A percentile compares a stretch with the other conserved stretches of the same genome.
These are phyloP conservation scores for Globisporangium solare DNA, from an alignment of 352 stramenopile genomes.

Conservation along the genomic window DNA sequence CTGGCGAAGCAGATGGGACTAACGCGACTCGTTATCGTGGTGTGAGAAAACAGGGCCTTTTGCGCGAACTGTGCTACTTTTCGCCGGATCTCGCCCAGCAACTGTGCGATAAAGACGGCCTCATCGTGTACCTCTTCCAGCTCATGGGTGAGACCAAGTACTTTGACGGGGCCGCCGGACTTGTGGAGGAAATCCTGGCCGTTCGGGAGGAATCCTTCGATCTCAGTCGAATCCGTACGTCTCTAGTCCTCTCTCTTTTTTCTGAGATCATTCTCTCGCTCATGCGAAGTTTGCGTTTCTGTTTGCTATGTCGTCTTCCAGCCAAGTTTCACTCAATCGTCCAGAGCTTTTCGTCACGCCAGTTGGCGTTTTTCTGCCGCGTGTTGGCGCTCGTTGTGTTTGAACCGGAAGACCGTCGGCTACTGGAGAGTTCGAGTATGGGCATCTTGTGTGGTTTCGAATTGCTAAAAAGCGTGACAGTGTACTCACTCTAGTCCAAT, in stretches of 20 bases:
- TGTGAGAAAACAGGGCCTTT: constrained; percentile 30
- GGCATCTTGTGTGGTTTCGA: neutral
- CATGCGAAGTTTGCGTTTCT: neutral
- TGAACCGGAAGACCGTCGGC: constrained; percentile 91
- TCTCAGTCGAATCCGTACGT: constrained; percentile 73
- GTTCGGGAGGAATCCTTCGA: constrained; percentile 78
- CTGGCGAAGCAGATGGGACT: neutral
- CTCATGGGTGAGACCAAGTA: constrained; percentile 85
- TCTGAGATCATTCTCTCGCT: constrained; percentile 26
- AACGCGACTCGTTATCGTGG: constrained; percentile 1
- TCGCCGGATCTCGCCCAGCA: constrained; percentile 58
- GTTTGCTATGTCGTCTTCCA: constrained; percentile 22
- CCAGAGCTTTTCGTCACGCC: constrained; percentile 83
- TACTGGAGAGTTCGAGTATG: constrained; percentile 88
- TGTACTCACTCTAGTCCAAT: constrained; percentile 2
- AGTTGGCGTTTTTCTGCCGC: constrained; percentile 95
- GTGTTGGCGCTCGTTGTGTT: constrained; percentile 94
- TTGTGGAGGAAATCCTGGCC: constrained; percentile 93
- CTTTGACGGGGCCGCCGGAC: constrained; percentile 87
- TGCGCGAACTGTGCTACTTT: constrained; percentile 84
- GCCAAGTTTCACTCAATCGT: constrained; percentile 90
- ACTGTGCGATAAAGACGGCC: constrained; percentile 76
- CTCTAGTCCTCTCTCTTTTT: constrained; percentile 16
- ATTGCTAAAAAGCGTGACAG: no score
- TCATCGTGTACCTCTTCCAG: constrained; percentile 93